Evolutionary conservation across 257 asterid genomes (phyloP).

Genomic region (Solanum rostratum): DNA sequence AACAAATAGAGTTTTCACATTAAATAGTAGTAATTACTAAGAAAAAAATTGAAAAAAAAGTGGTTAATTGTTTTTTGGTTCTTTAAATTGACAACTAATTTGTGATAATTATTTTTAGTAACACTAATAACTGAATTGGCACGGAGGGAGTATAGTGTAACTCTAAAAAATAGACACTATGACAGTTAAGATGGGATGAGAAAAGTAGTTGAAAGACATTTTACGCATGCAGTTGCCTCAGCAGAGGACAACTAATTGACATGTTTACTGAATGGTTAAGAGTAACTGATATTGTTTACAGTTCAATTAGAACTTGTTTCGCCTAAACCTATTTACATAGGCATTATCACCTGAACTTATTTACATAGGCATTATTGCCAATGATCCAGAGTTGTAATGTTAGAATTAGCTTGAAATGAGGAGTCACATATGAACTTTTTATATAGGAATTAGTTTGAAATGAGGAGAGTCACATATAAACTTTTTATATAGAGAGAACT

Average conservation of each 20-base stretch:
- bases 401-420: neutral
- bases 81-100: too few relatives aligned
- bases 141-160: too few relatives aligned
- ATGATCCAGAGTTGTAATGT: neutral
- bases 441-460: neutral
- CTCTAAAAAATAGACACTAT: too few relatives aligned
- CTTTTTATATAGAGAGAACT: neutral
- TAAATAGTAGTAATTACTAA: too few relatives aligned
- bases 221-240: constrained; percentile 76
- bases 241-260: constrained; percentile 19
- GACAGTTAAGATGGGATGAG: too few relatives aligned
- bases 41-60: too few relatives aligned
- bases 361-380: neutral
- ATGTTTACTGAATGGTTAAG: constrained; percentile 15
- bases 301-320: neutral
- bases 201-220: too few relatives aligned
- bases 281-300: neutral
- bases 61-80: too few relatives aligned
- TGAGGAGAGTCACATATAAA: neutral
- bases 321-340: neutral
- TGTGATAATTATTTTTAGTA: too few relatives aligned
- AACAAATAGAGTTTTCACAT: too few relatives aligned
- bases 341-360: too few relatives aligned
- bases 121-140: too few relatives aligned
- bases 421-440: neutral